Base-by-base conservation (phyloP, 1,284 basidiomycete genomes). In the Ustilago nuda region DNA sequence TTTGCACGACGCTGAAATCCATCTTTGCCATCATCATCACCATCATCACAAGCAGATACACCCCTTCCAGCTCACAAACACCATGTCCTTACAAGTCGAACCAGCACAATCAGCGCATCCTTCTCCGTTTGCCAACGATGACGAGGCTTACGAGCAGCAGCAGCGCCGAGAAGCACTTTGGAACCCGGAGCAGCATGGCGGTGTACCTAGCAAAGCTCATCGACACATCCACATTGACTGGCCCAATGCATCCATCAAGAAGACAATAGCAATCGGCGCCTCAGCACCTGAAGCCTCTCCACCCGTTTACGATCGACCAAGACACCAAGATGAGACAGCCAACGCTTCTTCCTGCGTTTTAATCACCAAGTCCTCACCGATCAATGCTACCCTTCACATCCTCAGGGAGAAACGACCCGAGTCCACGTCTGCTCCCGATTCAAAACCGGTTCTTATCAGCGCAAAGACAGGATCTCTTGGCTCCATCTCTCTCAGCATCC, bases 181-280 rank as follows among this genome's bases (percentile, higher is more conserved):
- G 73, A 48, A 54, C 17, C 64, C 70, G 1, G 27, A 55, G 12
- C 39, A 63, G 2, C 23, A 33, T 1, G 61, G 37, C 1, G 39
- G 15, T 7, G 39, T 19, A 1, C 19, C 32, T 2, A 41, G 37
- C 39, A 76, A 71, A 48, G 51, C 68, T 33, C 46, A 76, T 35
- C 67, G 76, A n/a, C 80, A 82, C 55, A 64, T 82, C 43, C 66
- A 65, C 51, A 78, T 82, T 56, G 78, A 80, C 53, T 82, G 80
- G 80, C 80, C 80, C 6, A 66, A 68, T 27, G 56, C 71, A 0
- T 67, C 78, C n/a, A 81, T 82, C 75, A 81, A 81, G 36, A 80
- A 80, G 61, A 62, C 58, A n/a, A 66, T 72, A 17, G 59, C 72
- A 5, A 81, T 82, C 41, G 81, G 81, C 0, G 61, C 77, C 3